A percentile compares a stretch with the other conserved stretches of the same genome.
phyloP scores from a whole-genome alignment of 257 asterid genomes.

The Craterostigma plantagineum region DNA sequence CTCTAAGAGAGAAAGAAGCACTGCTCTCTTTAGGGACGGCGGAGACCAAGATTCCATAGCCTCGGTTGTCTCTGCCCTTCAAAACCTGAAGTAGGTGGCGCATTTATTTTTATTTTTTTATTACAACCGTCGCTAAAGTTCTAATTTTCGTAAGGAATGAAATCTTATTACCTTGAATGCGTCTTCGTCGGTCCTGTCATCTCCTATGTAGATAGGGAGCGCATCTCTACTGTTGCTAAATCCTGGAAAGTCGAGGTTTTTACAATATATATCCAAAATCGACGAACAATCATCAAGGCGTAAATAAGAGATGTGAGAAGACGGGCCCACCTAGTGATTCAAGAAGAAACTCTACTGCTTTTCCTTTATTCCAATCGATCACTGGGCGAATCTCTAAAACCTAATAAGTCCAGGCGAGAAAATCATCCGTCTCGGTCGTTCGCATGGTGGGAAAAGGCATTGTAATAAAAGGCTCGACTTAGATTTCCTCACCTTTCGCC shows the following conservation, averaged over 20 bases:
- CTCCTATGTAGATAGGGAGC: conserved; percentile 80
- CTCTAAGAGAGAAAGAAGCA: conserved; percentile 70
- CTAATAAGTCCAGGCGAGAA: conserved; percentile 23
- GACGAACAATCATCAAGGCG: too few relatives aligned
- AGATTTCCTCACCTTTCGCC: conserved; percentile 41
- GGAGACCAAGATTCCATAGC: conserved; percentile 77
- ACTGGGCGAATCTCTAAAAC: conserved; percentile 93
- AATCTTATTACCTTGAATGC: conserved; percentile 69
- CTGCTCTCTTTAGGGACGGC: conserved; percentile 58
- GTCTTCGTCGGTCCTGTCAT: conserved; percentile 85
- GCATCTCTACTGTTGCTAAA: conserved; percentile 27
- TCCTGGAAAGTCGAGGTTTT: conserved; percentile 22
- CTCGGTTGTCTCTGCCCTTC: conserved; percentile 28
- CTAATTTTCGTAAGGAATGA: too few relatives aligned
- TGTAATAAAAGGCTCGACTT: background rate
- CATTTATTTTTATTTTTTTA: too few relatives aligned
- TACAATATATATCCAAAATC: background rate
- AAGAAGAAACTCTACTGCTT: conserved; percentile 82
- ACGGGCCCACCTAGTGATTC: conserved; percentile 69
- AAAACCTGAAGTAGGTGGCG: conserved; percentile 25
- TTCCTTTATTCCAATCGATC: conserved; percentile 93
- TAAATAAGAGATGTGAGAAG: too few relatives aligned
- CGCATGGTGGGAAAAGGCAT: too few relatives aligned
- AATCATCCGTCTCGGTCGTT: too few relatives aligned
- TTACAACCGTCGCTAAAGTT: too few relatives aligned